phyloP scores from a whole-genome alignment of 1,284 basidiomycete genomes.

The Tilletia caries region DNA sequence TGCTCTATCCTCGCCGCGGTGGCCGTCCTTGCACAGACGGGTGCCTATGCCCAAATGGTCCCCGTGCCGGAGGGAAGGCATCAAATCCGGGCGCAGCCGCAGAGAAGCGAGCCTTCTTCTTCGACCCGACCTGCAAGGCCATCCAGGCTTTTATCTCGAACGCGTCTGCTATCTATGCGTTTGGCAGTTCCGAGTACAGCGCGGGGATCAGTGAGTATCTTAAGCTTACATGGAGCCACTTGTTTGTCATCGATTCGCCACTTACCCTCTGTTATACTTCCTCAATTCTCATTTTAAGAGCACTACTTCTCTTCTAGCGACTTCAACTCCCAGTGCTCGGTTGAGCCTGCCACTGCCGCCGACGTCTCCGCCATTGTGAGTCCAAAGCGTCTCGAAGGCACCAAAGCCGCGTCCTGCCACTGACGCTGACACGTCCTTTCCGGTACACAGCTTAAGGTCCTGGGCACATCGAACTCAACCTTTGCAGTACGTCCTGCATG shows the following conservation, averaged over 20 bases:
- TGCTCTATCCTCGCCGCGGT: too few species aligned
- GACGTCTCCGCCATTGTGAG: slow-evolving; percentile 21
- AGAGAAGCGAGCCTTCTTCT: not conserved
- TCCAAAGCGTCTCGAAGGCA: not conserved
- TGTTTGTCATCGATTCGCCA: not conserved
- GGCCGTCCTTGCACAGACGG: too few species aligned
- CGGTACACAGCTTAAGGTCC: slow-evolving; percentile 19
- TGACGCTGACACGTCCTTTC: too few species aligned
- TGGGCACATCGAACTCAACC: slow-evolving; percentile 7
- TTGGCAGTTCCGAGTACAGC: not conserved
- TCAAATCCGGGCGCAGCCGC: too few species aligned
- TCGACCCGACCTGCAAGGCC: slow-evolving; percentile 9
- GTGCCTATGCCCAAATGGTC: too few species aligned
- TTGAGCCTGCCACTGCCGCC: slow-evolving; percentile 18
- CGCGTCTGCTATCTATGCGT: slow-evolving; percentile 10
- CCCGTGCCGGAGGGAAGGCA: too few species aligned
- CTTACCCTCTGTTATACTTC: too few species aligned
- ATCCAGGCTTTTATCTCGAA: slow-evolving; percentile 10
- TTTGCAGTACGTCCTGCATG: not conserved
- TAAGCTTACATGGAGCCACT: too few species aligned
- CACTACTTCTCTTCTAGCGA: slow-evolving; percentile 6
- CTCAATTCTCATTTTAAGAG: not conserved
- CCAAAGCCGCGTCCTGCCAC: not conserved
- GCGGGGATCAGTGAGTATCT: not conserved
- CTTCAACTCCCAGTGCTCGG: slow-evolving; percentile 16